Conservation (phyloP, 176 grass and related monocot genomes). For the Carex kokanica region DNA sequence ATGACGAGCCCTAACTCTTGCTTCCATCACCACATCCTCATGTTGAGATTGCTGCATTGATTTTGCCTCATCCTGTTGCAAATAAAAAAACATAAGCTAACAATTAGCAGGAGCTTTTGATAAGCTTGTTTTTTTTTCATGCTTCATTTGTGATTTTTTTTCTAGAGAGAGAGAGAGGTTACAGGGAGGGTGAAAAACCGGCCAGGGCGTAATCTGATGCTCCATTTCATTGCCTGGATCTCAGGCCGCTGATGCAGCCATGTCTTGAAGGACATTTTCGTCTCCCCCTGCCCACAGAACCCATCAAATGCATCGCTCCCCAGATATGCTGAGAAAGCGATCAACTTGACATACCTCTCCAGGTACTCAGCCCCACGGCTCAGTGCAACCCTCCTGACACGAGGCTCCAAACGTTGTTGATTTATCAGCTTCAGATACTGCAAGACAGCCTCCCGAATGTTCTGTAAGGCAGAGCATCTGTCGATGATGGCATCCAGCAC, state of each 20-base stretch:
- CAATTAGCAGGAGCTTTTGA: neutral
- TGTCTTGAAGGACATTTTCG: constrained; percentile 78
- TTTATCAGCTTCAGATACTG: constrained; percentile 90
- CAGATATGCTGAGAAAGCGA: constrained; percentile 94
- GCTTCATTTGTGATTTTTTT: neutral
- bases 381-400: constrained; percentile 91
- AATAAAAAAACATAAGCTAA: constrained; percentile 20
- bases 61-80: constrained; percentile 73
- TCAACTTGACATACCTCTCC: constrained; percentile 95
- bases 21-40: constrained; percentile 78
- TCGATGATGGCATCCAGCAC: constrained; percentile 87
- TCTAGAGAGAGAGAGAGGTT: constrained; percentile 40
- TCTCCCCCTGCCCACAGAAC: constrained; percentile 77
- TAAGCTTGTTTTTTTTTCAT: neutral
- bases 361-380: constrained; percentile 94
- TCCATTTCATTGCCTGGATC: constrained; percentile 99
- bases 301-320: constrained; percentile 94
- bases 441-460: constrained; percentile 91
- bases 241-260: constrained; percentile 86
- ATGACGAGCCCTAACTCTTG: constrained; percentile 75
- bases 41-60: constrained; percentile 49
- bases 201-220: constrained; percentile 93
- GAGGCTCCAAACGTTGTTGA: constrained; percentile 82
- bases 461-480: constrained; percentile 90
- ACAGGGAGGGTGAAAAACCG: constrained; percentile 79